A percentile compares a stretch with the other conserved stretches of the same genome.
Conservation (phyloP, 2,329 filamentous ascomycete species). For the Neonectria sp. region DNA sequence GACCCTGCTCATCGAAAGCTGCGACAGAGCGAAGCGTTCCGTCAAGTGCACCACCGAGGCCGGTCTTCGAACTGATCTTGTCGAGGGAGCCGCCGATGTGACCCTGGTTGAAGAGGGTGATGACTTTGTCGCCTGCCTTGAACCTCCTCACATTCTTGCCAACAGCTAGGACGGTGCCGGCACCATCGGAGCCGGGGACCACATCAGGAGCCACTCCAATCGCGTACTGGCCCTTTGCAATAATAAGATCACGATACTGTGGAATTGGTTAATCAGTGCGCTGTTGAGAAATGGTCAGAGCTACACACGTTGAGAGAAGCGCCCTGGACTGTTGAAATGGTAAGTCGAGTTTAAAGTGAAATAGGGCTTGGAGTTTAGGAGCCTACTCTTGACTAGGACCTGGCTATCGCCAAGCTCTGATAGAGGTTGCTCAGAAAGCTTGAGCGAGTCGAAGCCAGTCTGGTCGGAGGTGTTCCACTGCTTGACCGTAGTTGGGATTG, state of each 20-base stretch:
- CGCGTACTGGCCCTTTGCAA: conserved; percentile 64
- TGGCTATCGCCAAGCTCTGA: conserved; percentile 78
- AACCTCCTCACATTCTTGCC: conserved; percentile 65
- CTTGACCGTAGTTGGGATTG: conserved; percentile 61
- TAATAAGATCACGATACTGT: conserved; percentile 68
- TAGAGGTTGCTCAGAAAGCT: conserved; percentile 68
- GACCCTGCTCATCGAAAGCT: conserved; percentile 76
- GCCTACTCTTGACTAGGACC: conserved; percentile 74
- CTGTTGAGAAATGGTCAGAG: background rate
- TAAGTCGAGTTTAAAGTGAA: conserved; percentile 20
- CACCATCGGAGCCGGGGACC: conserved; percentile 67
- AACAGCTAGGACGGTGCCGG: conserved; percentile 67
- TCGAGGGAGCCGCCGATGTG: conserved; percentile 64
- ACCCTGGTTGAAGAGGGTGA: conserved; percentile 74
- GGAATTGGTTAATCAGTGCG: conserved; percentile 16
- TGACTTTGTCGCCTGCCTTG: conserved; percentile 67
- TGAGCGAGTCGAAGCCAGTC: conserved; percentile 71
- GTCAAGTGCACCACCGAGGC: conserved; percentile 78
- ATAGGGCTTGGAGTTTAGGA: conserved; percentile 2
- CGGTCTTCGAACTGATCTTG: conserved; percentile 58
- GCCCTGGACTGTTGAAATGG: conserved; percentile 56
- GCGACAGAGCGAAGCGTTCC: conserved; percentile 79
- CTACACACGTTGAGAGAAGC: conserved; percentile 64
- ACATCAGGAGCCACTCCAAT: conserved; percentile 60
- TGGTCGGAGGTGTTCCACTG: conserved; percentile 67